Base-by-base conservation (phyloP, 441 rosid genomes). In the Erodium texanum region DNA sequence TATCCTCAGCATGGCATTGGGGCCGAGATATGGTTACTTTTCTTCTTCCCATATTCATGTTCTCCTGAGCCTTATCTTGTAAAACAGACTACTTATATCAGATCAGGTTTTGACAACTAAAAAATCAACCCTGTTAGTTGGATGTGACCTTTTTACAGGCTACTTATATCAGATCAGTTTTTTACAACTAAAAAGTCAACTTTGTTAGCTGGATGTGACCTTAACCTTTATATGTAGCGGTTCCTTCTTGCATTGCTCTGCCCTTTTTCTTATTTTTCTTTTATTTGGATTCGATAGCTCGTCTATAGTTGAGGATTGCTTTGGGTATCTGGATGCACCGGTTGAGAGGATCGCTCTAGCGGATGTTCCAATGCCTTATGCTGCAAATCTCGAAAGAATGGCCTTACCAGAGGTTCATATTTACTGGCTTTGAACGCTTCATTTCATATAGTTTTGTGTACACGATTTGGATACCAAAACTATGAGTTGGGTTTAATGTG, bases 1-100 rank as follows among this genome's bases (percentile, higher is more conserved):
- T 89, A 86, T 74, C 98, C 97, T 75, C 96, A 93, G 79, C 94
- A 93, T 73, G 98, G 97, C 62, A 86, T 93, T 79, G 93, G 98
- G 14, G 95, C 98, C 41, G 98, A 93, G 77, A 93, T 93, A 77
- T 85, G 98, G 97, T 93, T 68, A 43, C 24, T 41, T 62, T n/a
- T n/a, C n/a, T n/a, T 23, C 16, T 48, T 15, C 43, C 22, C 58
- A 48, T 70, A 48, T 36, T 58, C 4, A 27, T 27, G 4, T 27
- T 1, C 29, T 27, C 29, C 4, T 27, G 29, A 27, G 1, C 29
- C 29, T 27, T 27, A 27, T 4, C n/a, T n/a, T n/a, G n/a, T n/a
- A n/a, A n/a, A n/a, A n/a, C n/a, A n/a, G n/a, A n/a, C n/a, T n/a
- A n/a, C n/a, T n/a, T n/a, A n/a, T n/a, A n/a, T n/a, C 65, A 6